phyloP scores from a whole-genome alignment of 2,329 filamentous ascomycete species.

The Calonectria ilicicola region DNA sequence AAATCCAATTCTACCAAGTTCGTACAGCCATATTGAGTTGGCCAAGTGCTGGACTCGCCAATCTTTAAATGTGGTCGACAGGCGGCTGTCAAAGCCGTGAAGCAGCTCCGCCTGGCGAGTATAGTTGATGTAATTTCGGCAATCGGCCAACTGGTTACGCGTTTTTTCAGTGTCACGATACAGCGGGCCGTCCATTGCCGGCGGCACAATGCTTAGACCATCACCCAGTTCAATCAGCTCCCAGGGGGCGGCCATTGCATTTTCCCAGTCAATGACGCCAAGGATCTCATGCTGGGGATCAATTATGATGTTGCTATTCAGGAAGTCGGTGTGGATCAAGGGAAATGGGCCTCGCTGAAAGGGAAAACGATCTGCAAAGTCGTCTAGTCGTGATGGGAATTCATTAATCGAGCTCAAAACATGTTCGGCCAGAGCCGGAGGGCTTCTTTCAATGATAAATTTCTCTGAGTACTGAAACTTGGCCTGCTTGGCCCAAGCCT shows the following conservation, averaged over 20 bases:
- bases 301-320: conserved; percentile 48
- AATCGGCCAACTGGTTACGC: not conserved
- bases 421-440: not conserved
- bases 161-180: not conserved
- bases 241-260: conserved; percentile 39
- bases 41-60: conserved; percentile 6
- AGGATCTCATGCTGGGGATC: conserved; percentile 40
- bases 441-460: conserved; percentile 5
- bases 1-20: not conserved
- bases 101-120: not conserved
- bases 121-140: not conserved
- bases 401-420: conserved; percentile 1
- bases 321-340: conserved; percentile 46
- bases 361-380: not conserved
- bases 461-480: conserved; percentile 22
- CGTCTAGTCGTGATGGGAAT: conserved; percentile 1
- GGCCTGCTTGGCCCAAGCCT: conserved; percentile 33
- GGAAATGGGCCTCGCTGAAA: conserved; percentile 44
- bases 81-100: not conserved
- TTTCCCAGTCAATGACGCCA: conserved; percentile 49
- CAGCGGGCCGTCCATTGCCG: not conserved
- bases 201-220: not conserved
- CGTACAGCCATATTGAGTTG: not conserved
- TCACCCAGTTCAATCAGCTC: conserved; percentile 32
- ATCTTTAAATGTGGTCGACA: not conserved